Conservation (phyloP, 768 basidiomycete species). For the Agrocybe pediades region DNA sequence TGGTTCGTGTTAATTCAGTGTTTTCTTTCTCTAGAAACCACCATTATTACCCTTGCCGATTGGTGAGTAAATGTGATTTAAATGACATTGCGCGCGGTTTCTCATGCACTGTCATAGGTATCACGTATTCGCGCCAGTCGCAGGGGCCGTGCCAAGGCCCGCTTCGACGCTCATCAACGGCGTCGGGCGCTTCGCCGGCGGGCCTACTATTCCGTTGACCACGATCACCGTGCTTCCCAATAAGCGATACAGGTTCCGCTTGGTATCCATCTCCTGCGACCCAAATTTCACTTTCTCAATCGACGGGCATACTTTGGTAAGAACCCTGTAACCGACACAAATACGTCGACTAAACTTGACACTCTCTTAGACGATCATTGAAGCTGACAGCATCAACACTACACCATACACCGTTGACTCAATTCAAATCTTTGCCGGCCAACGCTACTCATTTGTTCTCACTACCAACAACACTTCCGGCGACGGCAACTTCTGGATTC, state of each 20-base stretch:
- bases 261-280: constrained; percentile 48
- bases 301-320: constrained; percentile 43
- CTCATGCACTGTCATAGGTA: constrained; percentile 22
- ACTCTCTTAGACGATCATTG: constrained; percentile 44
- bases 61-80: constrained; percentile 6
- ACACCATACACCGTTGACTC: constrained; percentile 44
- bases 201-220: constrained; percentile 34
- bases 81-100: background rate
- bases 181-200: constrained; percentile 41
- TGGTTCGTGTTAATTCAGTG: background rate
- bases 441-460: constrained; percentile 37
- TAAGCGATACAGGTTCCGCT: constrained; percentile 49
- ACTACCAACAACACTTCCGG: constrained; percentile 40
- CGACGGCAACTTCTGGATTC: constrained; percentile 56
- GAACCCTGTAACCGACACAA: background rate
- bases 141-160: constrained; percentile 28
- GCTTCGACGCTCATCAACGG: constrained; percentile 50
- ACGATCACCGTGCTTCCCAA: constrained; percentile 38
- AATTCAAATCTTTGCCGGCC: constrained; percentile 40
- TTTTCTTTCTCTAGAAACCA: constrained; percentile 26
- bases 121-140: constrained; percentile 25
- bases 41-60: constrained; percentile 16
- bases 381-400: constrained; percentile 48
- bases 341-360: background rate
- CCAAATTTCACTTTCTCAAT: constrained; percentile 46